Conservation (phyloP, 148 eudicot species). For the Chenopodium quinoa region DNA sequence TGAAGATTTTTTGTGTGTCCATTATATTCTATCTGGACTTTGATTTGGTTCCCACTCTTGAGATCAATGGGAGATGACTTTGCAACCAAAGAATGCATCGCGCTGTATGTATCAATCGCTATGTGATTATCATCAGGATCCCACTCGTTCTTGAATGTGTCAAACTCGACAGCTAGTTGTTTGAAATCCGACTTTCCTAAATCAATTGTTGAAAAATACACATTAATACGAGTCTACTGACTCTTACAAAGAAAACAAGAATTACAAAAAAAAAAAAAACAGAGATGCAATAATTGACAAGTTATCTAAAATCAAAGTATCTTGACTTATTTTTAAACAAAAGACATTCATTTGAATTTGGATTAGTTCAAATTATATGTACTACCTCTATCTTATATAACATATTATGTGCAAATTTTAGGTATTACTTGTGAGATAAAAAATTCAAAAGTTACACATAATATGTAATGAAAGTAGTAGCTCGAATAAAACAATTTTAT, state of each 20-base stretch:
- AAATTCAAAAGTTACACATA: no score
- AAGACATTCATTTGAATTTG: no score
- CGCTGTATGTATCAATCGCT: conserved; percentile 48
- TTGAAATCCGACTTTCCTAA: conserved; percentile 18
- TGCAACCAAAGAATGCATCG: conserved; percentile 32
- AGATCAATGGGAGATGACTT: conserved; percentile 40
- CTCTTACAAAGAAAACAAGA: not conserved
- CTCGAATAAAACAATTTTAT: no score
- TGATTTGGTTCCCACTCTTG: conserved; percentile 49
- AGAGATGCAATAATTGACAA: no score
- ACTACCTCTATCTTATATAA: no score
- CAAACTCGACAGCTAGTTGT: conserved; percentile 49
- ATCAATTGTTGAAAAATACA: not conserved
- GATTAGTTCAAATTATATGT: no score
- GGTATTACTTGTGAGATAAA: no score
- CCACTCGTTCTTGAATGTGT: conserved; percentile 61
- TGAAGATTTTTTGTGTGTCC: conserved; percentile 45
- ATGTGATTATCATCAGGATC: conserved; percentile 62
- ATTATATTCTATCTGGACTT: conserved; percentile 46
- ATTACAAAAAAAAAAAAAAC: no score
- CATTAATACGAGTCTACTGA: not conserved
- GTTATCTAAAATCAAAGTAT: no score
- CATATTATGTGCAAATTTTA: no score
- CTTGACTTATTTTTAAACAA: no score
- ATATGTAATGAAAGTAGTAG: no score